Evolutionary conservation across 2,329 filamentous ascomycete genomes (phyloP), one percentile per base, ranked within the genome.

Genomic region (Colletotrichum sp.): DNA sequence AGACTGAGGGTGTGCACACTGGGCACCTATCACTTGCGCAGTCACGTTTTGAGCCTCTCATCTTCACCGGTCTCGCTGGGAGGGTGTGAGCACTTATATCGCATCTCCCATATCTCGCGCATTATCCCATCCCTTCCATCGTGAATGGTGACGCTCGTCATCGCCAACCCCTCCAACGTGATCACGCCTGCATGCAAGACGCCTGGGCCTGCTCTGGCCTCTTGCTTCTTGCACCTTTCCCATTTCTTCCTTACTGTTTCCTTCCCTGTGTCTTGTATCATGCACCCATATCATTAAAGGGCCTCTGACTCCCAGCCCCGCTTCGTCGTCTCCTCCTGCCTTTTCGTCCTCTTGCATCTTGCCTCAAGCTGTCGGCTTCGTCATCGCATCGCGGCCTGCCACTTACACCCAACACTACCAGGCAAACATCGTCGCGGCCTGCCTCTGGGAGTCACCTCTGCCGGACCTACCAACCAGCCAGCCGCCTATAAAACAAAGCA

Each of bases 131-230:
- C n/a, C 57, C 30, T 36, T 21, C 28, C 21, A 24, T 30, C 24
- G 32, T 55, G 39, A 55, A 26, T 64, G 32, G 12, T n/a, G 68
- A 71, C 49, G 72, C 68, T 59, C 52, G 62, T 67, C 72, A 72
- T 67, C 62, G 36, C 24, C 21, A 18, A 67, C 39, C 7, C 39
- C 59, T 30, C 62, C 52, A 75, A 75, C 62, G 63, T 75, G 72
- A 75, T 75, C 72, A 34, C 28, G n/a, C 55, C 32, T 72, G 72
- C 72, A 75, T 75, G 72, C 72, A 72, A 52, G 44, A 65, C 24
- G 68, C 49, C 21, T 66, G 5, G 34, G 8, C 49, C 28, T 36
- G n/a, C 39, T 13, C 49, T 26, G 34, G 15, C 49, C 26, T 49
- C n/a, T 18, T 49, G 36, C 49, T 68, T 26, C 39, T 21, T 18